phyloP scores from a whole-genome alignment of 108 stramenopile genomes.

The Seminavis robusta region DNA sequence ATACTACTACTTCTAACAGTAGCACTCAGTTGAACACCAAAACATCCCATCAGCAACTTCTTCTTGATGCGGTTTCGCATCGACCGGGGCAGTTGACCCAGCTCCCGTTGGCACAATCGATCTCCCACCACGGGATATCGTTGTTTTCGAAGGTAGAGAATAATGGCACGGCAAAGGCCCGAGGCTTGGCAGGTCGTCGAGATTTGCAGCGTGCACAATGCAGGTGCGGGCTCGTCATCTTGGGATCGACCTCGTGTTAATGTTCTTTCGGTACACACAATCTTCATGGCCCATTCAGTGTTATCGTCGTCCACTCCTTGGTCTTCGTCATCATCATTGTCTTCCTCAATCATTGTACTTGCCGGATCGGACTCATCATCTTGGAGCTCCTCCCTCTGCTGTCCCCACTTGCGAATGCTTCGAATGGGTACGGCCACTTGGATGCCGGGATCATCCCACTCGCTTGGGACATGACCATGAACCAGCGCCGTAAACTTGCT shows the following conservation, averaged over 20 bases:
- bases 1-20: too few relatives aligned
- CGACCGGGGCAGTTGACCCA: constrained; percentile 40
- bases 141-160: constrained; percentile 39
- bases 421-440: constrained; percentile 11
- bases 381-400: too few relatives aligned
- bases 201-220: constrained; percentile 18
- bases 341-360: constrained; percentile 23
- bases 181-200: constrained; percentile 19
- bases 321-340: not conserved
- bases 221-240: not conserved
- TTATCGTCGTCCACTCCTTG: not conserved
- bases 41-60: constrained; percentile 56
- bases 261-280: not conserved
- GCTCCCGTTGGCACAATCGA: constrained; percentile 44
- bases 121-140: constrained; percentile 66
- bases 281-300: not conserved
- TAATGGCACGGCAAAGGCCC: constrained; percentile 31
- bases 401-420: constrained; percentile 19
- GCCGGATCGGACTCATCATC: constrained; percentile 21
- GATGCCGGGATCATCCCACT: constrained; percentile 32
- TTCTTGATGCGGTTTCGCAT: constrained; percentile 62
- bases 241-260: constrained; percentile 6
- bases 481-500: constrained; percentile 44
- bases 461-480: constrained; percentile 38
- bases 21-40: constrained; percentile 21